Base-by-base conservation (phyloP, 129 eudicot genomes). In the Flaveria trinervia region DNA sequence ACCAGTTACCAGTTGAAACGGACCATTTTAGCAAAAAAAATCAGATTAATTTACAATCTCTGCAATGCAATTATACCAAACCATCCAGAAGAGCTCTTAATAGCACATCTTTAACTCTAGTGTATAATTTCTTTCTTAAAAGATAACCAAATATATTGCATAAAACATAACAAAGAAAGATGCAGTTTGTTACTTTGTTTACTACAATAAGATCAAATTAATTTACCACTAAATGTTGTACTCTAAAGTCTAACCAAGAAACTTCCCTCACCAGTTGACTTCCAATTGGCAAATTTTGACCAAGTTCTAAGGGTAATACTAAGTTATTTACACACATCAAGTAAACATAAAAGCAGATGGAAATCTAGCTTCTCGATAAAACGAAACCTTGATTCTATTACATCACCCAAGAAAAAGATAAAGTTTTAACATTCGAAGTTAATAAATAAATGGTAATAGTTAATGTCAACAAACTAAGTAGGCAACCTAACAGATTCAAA, bases 21-120 rank as follows among this genome's bases (percentile, higher is more conserved):
- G 59, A 23, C 22, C n/a, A 9, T 52, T 52, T 52, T 15, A 52
- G 22, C n/a, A 52, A 52, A 5, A 16, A 16, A 52, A 52, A 89
- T 7, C 74, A 70, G 0, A 15, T 72, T 56, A 44, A 70, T 68
- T n/a, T 9, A 11, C 50, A 45, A 45, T 1, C 20, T 52, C 9
- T 52, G 59, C 5, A 52, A 15, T 52, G 59, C 23, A 52, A 52
- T 15, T 52, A 15, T 52, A 52, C 22, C 15, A 52, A 52, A 52
- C 23, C 59, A 16, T 30, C 36, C 36, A 36, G 59, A 52, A 52
- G 23, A 52, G 20, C 7, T 16, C 59, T 52, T 52, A 13, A 52
- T n/a, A n/a, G n/a, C 59, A 16, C 22, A 52, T 52, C 59, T 52
- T 52, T 52, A 52, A 52, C 59, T 50, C 18, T 3, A 3, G 52